phyloP scores from a whole-genome alignment of 2,329 filamentous ascomycete genomes.

The Cercospora janseana region DNA sequence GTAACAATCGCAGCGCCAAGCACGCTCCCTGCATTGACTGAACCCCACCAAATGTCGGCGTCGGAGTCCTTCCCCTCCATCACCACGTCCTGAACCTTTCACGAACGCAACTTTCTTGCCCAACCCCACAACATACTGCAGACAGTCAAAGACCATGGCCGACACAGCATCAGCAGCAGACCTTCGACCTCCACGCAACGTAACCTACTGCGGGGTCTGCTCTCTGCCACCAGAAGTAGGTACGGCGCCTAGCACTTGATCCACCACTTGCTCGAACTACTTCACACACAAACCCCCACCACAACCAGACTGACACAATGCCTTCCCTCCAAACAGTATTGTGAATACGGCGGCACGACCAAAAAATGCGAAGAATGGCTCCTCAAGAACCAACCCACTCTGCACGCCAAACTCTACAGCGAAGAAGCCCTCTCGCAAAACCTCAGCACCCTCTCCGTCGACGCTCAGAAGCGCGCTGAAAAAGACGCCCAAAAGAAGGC shows the following conservation, averaged over 20 bases:
- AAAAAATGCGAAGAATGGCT: constrained; percentile 99
- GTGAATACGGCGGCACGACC: constrained; percentile 93
- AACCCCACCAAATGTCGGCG: constrained; percentile 13
- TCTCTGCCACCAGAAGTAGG: constrained; percentile 66
- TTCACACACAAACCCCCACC: background rate
- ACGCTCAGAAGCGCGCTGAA: constrained; percentile 88
- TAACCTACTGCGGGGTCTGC: constrained; percentile 66
- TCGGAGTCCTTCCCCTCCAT: constrained; percentile 9
- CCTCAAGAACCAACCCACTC: constrained; percentile 65
- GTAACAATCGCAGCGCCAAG: background rate
- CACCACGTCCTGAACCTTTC: constrained; percentile 3
- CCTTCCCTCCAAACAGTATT: constrained; percentile 64
- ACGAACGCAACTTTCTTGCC: background rate
- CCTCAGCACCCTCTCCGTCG: constrained; percentile 80
- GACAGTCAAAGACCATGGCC: constrained; percentile 31
- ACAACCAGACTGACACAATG: constrained; percentile 9
- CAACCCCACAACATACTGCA: background rate
- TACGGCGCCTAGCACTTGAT: constrained; percentile 35
- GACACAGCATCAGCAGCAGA: constrained; percentile 30
- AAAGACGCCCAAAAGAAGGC: constrained; percentile 98
- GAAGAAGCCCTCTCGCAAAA: constrained; percentile 72
- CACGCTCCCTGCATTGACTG: constrained; percentile 9
- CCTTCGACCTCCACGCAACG: constrained; percentile 47
- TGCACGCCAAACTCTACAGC: constrained; percentile 83
- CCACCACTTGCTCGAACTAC: background rate